These are phyloP conservation scores for Chionographis japonica DNA, from an alignment of 106 monocot genomes.

Conservation along the genomic window DNA sequence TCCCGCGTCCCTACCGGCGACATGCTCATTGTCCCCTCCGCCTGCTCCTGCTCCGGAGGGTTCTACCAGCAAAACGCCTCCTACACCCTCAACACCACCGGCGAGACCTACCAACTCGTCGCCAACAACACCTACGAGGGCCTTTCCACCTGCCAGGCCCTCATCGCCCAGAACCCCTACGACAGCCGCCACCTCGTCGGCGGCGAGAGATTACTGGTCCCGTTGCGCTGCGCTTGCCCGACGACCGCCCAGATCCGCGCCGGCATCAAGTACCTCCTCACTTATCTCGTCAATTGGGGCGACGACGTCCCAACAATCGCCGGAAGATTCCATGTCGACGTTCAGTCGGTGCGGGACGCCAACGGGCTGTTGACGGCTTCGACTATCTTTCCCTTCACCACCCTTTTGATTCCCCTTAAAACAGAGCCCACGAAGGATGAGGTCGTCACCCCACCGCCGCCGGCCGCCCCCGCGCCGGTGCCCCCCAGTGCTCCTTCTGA, in stretches of 20 bases:
- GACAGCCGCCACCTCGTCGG: conserved; percentile 17
- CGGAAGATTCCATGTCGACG: conserved; percentile 21
- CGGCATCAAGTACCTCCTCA: conserved; percentile 55
- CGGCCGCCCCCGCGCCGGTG: conserved; percentile 11
- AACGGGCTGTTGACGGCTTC: conserved; percentile 24
- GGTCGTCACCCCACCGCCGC: neutral
- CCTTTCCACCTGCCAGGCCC: conserved; percentile 77
- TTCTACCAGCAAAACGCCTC: conserved; percentile 69
- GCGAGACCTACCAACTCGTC: conserved; percentile 47
- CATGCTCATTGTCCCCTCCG: conserved; percentile 48
- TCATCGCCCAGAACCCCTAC: conserved; percentile 69
- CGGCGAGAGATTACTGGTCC: conserved; percentile 30
- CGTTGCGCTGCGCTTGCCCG: conserved; percentile 85
- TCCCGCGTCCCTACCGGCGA: conserved; percentile 15
- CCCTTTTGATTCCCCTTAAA: conserved; percentile 57
- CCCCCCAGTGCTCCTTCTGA: conserved; percentile 14
- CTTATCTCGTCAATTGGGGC: conserved; percentile 37
- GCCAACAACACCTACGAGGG: conserved; percentile 84
- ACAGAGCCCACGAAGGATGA: conserved; percentile 25
- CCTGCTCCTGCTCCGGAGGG: conserved; percentile 23
- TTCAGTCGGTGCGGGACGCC: conserved; percentile 31
- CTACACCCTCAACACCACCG: conserved; percentile 28
- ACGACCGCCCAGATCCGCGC: conserved; percentile 28
- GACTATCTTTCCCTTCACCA: conserved; percentile 58
- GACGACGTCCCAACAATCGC: conserved; percentile 51